These are phyloP conservation scores for Didymosphaeria variabile DNA, from an alignment of 2,329 filamentous ascomycete species.

Conservation along the genomic window DNA sequence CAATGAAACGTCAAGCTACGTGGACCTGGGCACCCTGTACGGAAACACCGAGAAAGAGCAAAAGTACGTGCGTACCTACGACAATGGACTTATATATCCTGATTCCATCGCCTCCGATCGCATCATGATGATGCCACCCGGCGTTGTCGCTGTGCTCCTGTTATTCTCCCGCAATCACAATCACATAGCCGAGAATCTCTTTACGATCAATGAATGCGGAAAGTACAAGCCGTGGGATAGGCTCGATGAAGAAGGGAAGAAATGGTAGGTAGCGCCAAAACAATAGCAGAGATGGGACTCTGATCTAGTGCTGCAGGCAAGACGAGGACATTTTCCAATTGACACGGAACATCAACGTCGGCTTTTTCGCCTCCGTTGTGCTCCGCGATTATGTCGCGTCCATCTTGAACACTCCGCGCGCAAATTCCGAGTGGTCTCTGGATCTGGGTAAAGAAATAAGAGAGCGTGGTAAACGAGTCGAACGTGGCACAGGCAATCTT, in stretches of 20 bases:
- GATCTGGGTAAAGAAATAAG: conserved; percentile 69
- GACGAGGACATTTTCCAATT: conserved; percentile 59
- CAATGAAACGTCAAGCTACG: conserved; percentile 73
- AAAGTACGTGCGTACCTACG: conserved; percentile 53
- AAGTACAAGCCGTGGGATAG: conserved; percentile 73
- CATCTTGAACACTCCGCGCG: conserved; percentile 74
- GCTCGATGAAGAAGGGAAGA: conserved; percentile 38
- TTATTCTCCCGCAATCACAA: conserved; percentile 83
- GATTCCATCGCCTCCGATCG: conserved; percentile 72
- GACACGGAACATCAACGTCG: conserved; percentile 59
- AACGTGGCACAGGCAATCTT: conserved; percentile 76
- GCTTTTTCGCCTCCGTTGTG: conserved; percentile 69
- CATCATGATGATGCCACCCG: conserved; percentile 69
- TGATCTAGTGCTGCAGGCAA: conserved; percentile 32
- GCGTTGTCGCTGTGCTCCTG: conserved; percentile 72
- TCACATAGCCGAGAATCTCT: conserved; percentile 76
- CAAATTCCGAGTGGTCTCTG: conserved; percentile 78
- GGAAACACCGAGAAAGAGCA: conserved; percentile 73
- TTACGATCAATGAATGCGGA: conserved; percentile 79
- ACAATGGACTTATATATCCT: conserved; percentile 70
- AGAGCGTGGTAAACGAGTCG: conserved; percentile 48
- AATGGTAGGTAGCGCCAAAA: conserved; percentile 23
- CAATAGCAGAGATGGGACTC: not conserved
- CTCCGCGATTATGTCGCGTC: conserved; percentile 80
- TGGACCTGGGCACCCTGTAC: conserved; percentile 75